These are phyloP conservation scores for Coriolopsis trogii DNA, from an alignment of 1,284 basidiomycete genomes.

Conservation along the genomic window DNA sequence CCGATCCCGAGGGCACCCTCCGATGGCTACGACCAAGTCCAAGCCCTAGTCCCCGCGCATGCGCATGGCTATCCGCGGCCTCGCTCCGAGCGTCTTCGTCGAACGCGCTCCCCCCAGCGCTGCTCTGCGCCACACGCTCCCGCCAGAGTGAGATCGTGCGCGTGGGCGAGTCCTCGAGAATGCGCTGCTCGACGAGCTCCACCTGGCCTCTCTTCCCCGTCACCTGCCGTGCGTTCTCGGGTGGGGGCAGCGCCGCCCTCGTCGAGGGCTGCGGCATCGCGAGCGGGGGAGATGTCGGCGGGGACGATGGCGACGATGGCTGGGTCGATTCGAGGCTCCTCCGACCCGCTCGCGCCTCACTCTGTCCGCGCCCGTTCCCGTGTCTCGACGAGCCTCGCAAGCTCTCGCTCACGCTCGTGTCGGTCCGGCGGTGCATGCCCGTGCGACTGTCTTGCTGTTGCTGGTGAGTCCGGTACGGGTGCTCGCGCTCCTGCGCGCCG, in stretches of 20 bases:
- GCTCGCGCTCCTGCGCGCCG: slow-evolving; percentile 17
- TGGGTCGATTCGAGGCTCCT: background rate
- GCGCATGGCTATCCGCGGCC: slow-evolving; percentile 22
- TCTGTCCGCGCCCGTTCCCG: too few species aligned
- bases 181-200: slow-evolving; percentile 37
- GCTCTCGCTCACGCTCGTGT: slow-evolving; percentile 11
- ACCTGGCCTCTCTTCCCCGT: slow-evolving; percentile 28
- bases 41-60: background rate
- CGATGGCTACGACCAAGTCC: slow-evolving; percentile 18
- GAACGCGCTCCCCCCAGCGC: slow-evolving; percentile 7
- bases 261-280: slow-evolving; percentile 6
- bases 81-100: slow-evolving; percentile 22
- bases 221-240: slow-evolving; percentile 30
- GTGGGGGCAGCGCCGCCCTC: slow-evolving; percentile 8
- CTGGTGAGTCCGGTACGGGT: background rate
- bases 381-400: slow-evolving; percentile 9
- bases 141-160: slow-evolving; percentile 42
- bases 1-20: slow-evolving; percentile 23
- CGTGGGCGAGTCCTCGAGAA: slow-evolving; percentile 38
- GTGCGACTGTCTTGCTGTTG: background rate
- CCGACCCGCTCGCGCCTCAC: too few species aligned
- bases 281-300: background rate
- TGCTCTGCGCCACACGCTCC: slow-evolving; percentile 38
- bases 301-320: slow-evolving; percentile 2
- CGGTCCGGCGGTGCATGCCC: slow-evolving; percentile 12